phyloP scores from a whole-genome alignment of 2,329 filamentous ascomycete genomes.

The Alternaria longipes region DNA sequence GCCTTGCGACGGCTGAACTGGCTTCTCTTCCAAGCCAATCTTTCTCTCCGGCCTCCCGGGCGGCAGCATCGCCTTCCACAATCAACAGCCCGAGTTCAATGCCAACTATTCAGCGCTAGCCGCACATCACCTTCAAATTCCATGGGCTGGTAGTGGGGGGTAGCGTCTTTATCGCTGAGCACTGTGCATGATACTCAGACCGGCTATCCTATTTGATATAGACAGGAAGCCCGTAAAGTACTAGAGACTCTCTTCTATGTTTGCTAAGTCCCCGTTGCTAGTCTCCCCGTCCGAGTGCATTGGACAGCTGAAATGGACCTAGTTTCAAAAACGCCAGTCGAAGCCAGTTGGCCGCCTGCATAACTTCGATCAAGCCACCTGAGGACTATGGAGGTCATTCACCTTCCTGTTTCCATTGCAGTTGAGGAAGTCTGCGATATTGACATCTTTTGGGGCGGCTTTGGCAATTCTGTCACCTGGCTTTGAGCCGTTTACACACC shows the following conservation, averaged over 20 bases:
- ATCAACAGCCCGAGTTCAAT: neutral
- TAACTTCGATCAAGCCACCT: no score
- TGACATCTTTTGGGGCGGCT: neutral
- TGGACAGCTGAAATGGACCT: neutral
- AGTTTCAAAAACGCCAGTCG: neutral
- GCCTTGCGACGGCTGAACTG: neutral
- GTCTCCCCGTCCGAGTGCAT: neutral
- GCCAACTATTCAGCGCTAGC: neutral
- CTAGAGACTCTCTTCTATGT: neutral
- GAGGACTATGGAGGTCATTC: neutral
- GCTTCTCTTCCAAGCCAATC: neutral
- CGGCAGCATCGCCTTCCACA: neutral
- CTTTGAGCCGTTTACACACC: neutral
- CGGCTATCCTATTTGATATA: neutral
- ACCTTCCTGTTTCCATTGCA: neutral
- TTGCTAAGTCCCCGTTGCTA: neutral
- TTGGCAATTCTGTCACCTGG: neutral
- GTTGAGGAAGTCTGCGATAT: neutral
- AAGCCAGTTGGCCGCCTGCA: neutral
- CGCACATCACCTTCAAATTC: no score
- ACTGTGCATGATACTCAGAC: neutral
- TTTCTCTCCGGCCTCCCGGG: neutral
- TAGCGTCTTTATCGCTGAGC: neutral
- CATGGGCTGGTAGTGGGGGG: no score
- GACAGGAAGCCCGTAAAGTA: neutral